Conservation (phyloP, 1,139 yeast species). For the Candida sp. region DNA sequence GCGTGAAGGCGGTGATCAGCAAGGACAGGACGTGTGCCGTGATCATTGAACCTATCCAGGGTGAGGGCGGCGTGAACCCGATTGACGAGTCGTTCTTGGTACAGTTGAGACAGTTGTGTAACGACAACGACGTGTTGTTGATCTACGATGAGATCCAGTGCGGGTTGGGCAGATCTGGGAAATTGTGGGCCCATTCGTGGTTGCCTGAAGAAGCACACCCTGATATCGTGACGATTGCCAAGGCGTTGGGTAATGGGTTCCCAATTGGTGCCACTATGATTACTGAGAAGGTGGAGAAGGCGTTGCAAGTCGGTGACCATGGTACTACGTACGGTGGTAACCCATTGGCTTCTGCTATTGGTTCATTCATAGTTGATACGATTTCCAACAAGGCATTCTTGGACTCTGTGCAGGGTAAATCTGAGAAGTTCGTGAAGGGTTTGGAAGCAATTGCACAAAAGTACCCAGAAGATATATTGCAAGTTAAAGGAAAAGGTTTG, state of each 20-base stretch:
- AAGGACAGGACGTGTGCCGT: conserved; percentile 85
- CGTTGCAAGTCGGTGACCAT: conserved; percentile 88
- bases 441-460: conserved; percentile 56
- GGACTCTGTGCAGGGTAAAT: conserved; percentile 58
- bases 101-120: conserved; percentile 70
- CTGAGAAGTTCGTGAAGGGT: conserved; percentile 55
- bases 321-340: conserved; percentile 99
- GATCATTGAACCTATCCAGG: conserved; percentile 96
- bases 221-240: conserved; percentile 92
- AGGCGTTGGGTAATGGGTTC: conserved; percentile 97
- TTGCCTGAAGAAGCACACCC: conserved; percentile 85
- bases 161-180: conserved; percentile 94
- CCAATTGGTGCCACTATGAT: conserved; percentile 96
- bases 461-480: conserved; percentile 58
- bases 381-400: conserved; percentile 67
- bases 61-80: conserved; percentile 93
- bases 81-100: conserved; percentile 66
- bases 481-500: conserved; percentile 87
- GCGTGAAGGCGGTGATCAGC: conserved; percentile 61
- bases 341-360: conserved; percentile 88
- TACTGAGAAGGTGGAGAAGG: conserved; percentile 74
- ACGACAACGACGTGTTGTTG: conserved; percentile 70
- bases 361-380: conserved; percentile 71
- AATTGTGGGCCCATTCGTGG: conserved; percentile 88
- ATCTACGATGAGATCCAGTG: conserved; percentile 97